Percentiles rank a stretch among this genome's conserved stretches.
These are phyloP conservation scores for Auriscalpium orientale DNA, from an alignment of 768 basidiomycete genomes.

Conservation along the genomic window DNA sequence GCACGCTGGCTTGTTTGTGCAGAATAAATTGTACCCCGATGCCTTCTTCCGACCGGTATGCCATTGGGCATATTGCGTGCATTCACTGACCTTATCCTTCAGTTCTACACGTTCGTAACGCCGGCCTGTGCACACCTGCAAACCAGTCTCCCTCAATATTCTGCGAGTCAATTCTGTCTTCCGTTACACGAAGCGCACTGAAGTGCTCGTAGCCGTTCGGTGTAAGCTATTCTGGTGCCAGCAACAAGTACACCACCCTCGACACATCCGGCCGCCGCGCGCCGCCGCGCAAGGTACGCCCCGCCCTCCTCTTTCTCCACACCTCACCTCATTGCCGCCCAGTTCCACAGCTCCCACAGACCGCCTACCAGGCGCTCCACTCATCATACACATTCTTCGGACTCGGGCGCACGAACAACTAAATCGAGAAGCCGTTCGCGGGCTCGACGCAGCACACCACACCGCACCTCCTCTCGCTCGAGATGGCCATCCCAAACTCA, in stretches of 20 bases:
- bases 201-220: constrained; percentile 66
- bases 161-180: too few species aligned
- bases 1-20: constrained; percentile 85
- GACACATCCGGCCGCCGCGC: constrained; percentile 82
- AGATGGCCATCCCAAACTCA: constrained; percentile 96
- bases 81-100: not conserved
- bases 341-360: constrained; percentile 92
- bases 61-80: constrained; percentile 1
- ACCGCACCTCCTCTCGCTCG: constrained; percentile 83
- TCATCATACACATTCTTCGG: constrained; percentile 96
- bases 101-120: constrained; percentile 90
- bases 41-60: constrained; percentile 95
- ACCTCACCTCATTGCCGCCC: constrained; percentile 7
- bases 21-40: constrained; percentile 97
- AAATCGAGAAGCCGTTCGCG: constrained; percentile 97
- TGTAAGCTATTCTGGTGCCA: constrained; percentile 88
- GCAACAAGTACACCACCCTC: constrained; percentile 94
- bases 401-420: constrained; percentile 96
- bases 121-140: constrained; percentile 62
- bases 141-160: constrained; percentile 70
- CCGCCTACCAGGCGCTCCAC: constrained; percentile 82
- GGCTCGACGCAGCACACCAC: constrained; percentile 74
- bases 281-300: constrained; percentile 80
- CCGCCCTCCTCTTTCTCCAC: not conserved
- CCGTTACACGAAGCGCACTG: not conserved